phyloP scores from a whole-genome alignment of 495 filamentous ascomycete genomes.

The Cladorrhinum samala region DNA sequence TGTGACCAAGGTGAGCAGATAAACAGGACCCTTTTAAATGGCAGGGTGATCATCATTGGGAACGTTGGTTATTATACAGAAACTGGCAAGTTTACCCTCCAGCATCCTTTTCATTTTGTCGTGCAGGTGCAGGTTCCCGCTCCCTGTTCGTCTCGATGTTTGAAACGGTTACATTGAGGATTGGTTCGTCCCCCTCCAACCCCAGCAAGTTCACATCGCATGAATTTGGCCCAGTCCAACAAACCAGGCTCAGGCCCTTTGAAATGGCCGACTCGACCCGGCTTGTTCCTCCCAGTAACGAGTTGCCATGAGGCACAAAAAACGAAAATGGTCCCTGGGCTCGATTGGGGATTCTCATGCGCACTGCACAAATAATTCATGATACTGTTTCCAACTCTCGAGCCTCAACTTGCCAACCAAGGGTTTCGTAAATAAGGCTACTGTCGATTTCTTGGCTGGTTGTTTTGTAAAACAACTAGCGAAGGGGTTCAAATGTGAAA shows the following conservation, averaged over 20 bases:
- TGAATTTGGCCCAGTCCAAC: slow-evolving; percentile 11
- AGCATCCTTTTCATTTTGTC: background rate
- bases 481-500: slow-evolving; percentile 4
- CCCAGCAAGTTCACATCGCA: slow-evolving; percentile 6
- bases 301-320: slow-evolving; percentile 1
- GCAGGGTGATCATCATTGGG: no score
- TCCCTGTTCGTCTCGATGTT: background rate
- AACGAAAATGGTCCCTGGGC: slow-evolving; percentile 9
- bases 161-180: slow-evolving; percentile 3
- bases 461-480: background rate
- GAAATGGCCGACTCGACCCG: slow-evolving; percentile 6
- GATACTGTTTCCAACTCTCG: background rate
- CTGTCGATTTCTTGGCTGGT: background rate
- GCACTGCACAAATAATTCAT: slow-evolving; percentile 19
- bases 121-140: no score
- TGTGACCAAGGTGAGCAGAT: background rate
- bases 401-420: no score
- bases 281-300: background rate
- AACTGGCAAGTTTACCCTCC: background rate
- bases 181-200: background rate
- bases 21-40: no score
- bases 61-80: background rate
- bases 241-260: slow-evolving; percentile 19
- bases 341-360: slow-evolving; percentile 4
- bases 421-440: background rate